Percentiles rank a stretch among this genome's conserved stretches.
These are phyloP conservation scores for Megacollybia platyphylla DNA, from an alignment of 1,284 basidiomycete genomes.

Conservation along the genomic window DNA sequence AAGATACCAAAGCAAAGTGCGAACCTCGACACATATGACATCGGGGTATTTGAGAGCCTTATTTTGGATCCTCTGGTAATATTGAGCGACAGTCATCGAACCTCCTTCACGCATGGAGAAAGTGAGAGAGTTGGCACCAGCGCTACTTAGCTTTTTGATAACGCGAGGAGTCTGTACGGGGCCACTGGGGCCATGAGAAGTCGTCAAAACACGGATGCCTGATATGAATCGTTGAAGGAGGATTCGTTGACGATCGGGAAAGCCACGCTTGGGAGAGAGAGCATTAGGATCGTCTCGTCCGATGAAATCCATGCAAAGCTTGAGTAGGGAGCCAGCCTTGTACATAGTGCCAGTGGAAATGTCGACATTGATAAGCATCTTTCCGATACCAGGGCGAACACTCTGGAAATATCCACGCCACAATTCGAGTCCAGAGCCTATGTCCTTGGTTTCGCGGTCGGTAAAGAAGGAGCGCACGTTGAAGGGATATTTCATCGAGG, in stretches of 20 bases:
- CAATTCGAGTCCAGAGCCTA: slow-evolving; percentile 53
- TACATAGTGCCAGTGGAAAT: slow-evolving; percentile 71
- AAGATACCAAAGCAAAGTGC: slow-evolving; percentile 7
- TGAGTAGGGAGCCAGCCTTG: slow-evolving; percentile 31
- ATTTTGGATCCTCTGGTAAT: slow-evolving; percentile 41
- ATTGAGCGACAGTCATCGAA: slow-evolving; percentile 32
- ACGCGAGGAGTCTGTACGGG: slow-evolving; percentile 17
- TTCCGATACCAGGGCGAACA: slow-evolving; percentile 52
- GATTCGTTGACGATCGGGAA: slow-evolving; percentile 32
- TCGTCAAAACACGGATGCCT: slow-evolving; percentile 28
- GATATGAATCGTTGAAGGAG: slow-evolving; percentile 33
- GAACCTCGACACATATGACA: slow-evolving; percentile 51
- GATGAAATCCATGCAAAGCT: slow-evolving; percentile 46
- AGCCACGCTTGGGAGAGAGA: slow-evolving; percentile 19
- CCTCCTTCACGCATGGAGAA: slow-evolving; percentile 32
- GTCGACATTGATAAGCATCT: slow-evolving; percentile 66
- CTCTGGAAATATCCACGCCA: slow-evolving; percentile 74
- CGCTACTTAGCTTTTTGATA: slow-evolving; percentile 28
- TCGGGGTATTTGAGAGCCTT: slow-evolving; percentile 40
- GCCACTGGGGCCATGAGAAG: slow-evolving; percentile 5
- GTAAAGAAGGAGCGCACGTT: slow-evolving; percentile 72
- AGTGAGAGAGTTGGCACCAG: slow-evolving; percentile 24
- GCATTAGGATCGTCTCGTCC: slow-evolving; percentile 17
- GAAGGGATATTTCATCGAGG: slow-evolving; percentile 56
- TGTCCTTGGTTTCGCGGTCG: slow-evolving; percentile 44